Percentiles rank a stretch among this genome's conserved stretches.
phyloP scores from a whole-genome alignment of 2,329 filamentous ascomycete species.

The Diaporthe humulicola region DNA sequence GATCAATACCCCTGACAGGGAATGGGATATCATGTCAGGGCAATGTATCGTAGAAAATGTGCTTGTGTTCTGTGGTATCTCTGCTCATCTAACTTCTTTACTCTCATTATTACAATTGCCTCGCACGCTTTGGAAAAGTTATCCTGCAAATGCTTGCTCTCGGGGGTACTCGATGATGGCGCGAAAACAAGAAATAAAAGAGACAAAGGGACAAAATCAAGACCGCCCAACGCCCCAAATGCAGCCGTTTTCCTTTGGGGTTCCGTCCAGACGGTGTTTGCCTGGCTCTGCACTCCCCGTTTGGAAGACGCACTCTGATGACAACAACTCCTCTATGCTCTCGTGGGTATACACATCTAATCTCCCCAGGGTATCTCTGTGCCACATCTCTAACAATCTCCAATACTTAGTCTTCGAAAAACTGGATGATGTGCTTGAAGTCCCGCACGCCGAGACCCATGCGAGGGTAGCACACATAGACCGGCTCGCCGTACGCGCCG shows the following conservation, averaged over 20 bases:
- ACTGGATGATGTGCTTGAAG: slow-evolving; percentile 87
- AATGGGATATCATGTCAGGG: neutral
- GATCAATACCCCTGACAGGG: neutral
- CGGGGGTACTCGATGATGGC: neutral
- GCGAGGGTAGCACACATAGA: slow-evolving; percentile 91
- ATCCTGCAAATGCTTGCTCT: neutral
- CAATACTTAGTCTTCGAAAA: slow-evolving; percentile 77
- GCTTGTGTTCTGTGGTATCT: slow-evolving; percentile 15
- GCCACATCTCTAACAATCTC: neutral
- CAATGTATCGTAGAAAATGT: neutral
- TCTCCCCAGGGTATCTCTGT: neutral
- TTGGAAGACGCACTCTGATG: neutral
- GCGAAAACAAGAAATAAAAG: neutral
- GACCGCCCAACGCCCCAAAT: slow-evolving; percentile 1
- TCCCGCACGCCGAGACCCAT: slow-evolving; percentile 87
- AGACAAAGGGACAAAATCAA: neutral
- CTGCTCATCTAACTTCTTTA: neutral
- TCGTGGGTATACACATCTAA: slow-evolving; percentile 4
- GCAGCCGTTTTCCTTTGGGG: neutral
- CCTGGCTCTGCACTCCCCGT: neutral
- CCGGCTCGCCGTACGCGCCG: slow-evolving; percentile 84
- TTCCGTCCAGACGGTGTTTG: slow-evolving; percentile 21
- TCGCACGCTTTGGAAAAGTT: neutral
- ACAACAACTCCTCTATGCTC: neutral
- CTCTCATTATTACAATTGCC: slow-evolving; percentile 31